Percentiles rank a stretch among this genome's conserved stretches.
Conservation (phyloP, 345 rosid genomes). For the Carallia pectinifolia region DNA sequence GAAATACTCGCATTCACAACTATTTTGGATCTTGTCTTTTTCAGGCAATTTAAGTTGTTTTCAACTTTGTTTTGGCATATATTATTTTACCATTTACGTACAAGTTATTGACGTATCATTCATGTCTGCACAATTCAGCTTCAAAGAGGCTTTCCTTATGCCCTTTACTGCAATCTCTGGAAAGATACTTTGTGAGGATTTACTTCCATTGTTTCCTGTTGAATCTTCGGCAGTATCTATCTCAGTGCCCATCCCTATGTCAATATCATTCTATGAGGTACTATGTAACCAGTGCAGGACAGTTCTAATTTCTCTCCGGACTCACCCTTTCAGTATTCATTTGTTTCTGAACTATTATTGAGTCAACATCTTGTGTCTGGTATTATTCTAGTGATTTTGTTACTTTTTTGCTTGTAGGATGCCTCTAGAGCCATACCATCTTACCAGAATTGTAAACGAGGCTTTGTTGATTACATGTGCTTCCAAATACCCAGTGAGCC, state of each 20-base stretch:
- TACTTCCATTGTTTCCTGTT: slow-evolving; percentile 63
- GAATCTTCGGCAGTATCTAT: slow-evolving; percentile 41
- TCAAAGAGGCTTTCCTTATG: slow-evolving; percentile 79
- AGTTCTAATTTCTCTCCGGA: neutral
- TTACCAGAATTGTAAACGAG: slow-evolving; percentile 30
- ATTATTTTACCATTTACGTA: neutral
- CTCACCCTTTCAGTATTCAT: neutral
- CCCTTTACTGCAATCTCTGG: slow-evolving; percentile 75
- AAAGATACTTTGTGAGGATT: slow-evolving; percentile 59
- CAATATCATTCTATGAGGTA: slow-evolving; percentile 81
- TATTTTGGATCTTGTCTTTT: too few relatives aligned
- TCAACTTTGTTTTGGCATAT: neutral
- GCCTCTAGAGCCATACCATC: slow-evolving; percentile 30
- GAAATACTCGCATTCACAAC: too few relatives aligned
- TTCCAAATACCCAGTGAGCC: slow-evolving; percentile 62
- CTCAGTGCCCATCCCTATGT: slow-evolving; percentile 49
- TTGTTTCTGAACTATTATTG: neutral
- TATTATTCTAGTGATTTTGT: neutral
- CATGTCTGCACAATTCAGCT: slow-evolving; percentile 37
- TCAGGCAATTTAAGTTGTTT: neutral
- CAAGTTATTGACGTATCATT: neutral
- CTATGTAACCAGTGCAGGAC: neutral
- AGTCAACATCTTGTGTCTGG: neutral
- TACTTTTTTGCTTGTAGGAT: slow-evolving; percentile 30
- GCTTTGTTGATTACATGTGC: slow-evolving; percentile 61